Conservation (phyloP, 2,329 filamentous ascomycete genomes). For the Colletotrichum brevisporum region DNA sequence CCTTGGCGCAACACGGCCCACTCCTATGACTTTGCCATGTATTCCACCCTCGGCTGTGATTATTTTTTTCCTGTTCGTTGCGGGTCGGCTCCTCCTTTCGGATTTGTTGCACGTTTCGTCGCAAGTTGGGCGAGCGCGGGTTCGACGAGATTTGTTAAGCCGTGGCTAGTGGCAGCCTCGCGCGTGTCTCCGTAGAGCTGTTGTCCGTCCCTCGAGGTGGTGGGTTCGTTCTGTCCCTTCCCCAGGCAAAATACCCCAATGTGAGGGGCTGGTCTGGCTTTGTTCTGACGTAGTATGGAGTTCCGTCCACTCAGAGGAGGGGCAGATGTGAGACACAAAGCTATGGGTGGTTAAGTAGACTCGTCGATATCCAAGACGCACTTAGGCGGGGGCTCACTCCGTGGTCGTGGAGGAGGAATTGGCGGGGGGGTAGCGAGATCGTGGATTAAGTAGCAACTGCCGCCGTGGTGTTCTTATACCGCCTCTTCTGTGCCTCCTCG, state of each 20-base stretch:
- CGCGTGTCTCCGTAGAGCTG: slow-evolving; percentile 8
- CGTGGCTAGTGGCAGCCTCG: slow-evolving; percentile 2
- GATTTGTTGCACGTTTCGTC: slow-evolving; percentile 29
- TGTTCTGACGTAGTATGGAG: slow-evolving; percentile 35
- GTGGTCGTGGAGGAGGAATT: background rate
- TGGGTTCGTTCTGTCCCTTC: background rate
- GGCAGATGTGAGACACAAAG: slow-evolving; percentile 26
- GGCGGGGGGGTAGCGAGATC: background rate
- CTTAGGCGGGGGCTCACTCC: background rate
- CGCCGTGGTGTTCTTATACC: slow-evolving; percentile 4
- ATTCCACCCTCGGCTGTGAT: slow-evolving; percentile 10
- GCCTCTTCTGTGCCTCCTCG: slow-evolving; percentile 4
- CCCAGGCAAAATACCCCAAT: background rate
- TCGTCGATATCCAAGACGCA: slow-evolving; percentile 10
- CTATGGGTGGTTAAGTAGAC: background rate
- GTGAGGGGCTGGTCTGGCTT: slow-evolving; percentile 32
- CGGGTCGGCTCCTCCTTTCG: slow-evolving; percentile 1
- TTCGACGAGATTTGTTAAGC: slow-evolving; percentile 5
- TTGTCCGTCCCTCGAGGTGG: background rate
- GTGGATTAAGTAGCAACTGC: background rate
- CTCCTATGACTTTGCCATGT: slow-evolving; percentile 37
- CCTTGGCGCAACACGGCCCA: slow-evolving; percentile 35
- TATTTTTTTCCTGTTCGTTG: slow-evolving; percentile 5
- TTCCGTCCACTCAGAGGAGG: slow-evolving; percentile 21
- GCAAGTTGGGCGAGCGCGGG: slow-evolving; percentile 9